These are phyloP conservation scores for Fusarium sp. DNA, from an alignment of 2,329 filamentous ascomycete species.

Conservation along the genomic window DNA sequence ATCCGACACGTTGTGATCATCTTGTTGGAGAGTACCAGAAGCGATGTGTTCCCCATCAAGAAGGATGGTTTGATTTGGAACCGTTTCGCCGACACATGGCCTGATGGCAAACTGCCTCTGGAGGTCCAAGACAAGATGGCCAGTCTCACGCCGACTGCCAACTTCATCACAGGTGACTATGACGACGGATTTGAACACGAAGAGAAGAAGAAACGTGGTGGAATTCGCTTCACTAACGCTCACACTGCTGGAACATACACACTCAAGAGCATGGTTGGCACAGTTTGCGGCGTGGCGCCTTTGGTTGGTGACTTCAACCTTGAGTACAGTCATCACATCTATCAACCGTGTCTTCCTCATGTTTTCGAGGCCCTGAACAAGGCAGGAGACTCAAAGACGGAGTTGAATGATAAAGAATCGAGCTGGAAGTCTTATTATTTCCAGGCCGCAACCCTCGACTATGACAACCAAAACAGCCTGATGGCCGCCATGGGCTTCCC, in stretches of 20 bases:
- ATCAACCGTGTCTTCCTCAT: slow-evolving; percentile 58
- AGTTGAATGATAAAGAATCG: slow-evolving; percentile 19
- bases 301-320: slow-evolving; percentile 56
- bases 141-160: slow-evolving; percentile 48
- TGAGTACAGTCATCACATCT: slow-evolving; percentile 55
- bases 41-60: slow-evolving; percentile 59
- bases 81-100: slow-evolving; percentile 48
- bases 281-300: slow-evolving; percentile 56
- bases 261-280: slow-evolving; percentile 56
- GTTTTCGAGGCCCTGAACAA: slow-evolving; percentile 50
- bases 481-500: slow-evolving; percentile 49
- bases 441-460: slow-evolving; percentile 49
- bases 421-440: slow-evolving; percentile 50
- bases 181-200: slow-evolving; percentile 48
- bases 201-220: slow-evolving; percentile 46
- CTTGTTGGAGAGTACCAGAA: slow-evolving; percentile 58
- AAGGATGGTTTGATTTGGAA: slow-evolving; percentile 53
- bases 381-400: slow-evolving; percentile 21
- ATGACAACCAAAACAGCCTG: slow-evolving; percentile 49
- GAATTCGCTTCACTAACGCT: slow-evolving; percentile 55
- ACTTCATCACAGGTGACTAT: slow-evolving; percentile 51
- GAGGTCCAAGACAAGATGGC: slow-evolving; percentile 45
- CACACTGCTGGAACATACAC: slow-evolving; percentile 58
- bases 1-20: slow-evolving; percentile 59
- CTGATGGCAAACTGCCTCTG: slow-evolving; percentile 48